Percentiles rank a stretch among this genome's conserved stretches.
Evolutionary conservation across 148 eudicot species (phyloP).

Genomic region (Polygonum aviculare): DNA sequence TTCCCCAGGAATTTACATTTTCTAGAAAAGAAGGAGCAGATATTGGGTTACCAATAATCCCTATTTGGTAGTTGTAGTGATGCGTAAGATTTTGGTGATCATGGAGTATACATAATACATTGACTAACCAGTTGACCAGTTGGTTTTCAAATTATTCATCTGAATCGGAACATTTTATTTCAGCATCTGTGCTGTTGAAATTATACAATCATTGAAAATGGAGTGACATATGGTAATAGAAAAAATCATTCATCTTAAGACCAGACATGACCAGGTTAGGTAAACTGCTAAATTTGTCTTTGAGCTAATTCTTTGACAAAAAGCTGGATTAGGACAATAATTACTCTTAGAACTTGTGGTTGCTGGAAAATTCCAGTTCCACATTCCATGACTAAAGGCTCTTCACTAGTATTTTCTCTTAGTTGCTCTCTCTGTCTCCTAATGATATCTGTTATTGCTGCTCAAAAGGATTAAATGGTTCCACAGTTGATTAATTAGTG

Average conservation of each 20-base stretch:
- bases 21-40: background rate
- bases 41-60: background rate
- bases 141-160: background rate
- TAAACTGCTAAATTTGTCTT: conserved; percentile 10
- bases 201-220: background rate
- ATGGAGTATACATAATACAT: background rate
- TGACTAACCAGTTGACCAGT: background rate
- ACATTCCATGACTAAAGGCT: background rate
- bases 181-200: background rate
- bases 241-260: background rate
- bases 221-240: background rate
- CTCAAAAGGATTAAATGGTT: background rate
- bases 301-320: background rate
- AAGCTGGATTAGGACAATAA: background rate
- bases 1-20: background rate
- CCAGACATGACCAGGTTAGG: conserved; percentile 11
- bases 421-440: background rate
- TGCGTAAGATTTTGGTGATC: background rate
- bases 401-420: background rate
- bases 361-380: background rate
- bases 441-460: background rate
- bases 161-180: background rate
- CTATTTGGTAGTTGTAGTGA: background rate
- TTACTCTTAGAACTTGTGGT: background rate
- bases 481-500: background rate